These are phyloP conservation scores for Platanthera zijinensis DNA, from an alignment of 106 monocot species.

Conservation along the genomic window DNA sequence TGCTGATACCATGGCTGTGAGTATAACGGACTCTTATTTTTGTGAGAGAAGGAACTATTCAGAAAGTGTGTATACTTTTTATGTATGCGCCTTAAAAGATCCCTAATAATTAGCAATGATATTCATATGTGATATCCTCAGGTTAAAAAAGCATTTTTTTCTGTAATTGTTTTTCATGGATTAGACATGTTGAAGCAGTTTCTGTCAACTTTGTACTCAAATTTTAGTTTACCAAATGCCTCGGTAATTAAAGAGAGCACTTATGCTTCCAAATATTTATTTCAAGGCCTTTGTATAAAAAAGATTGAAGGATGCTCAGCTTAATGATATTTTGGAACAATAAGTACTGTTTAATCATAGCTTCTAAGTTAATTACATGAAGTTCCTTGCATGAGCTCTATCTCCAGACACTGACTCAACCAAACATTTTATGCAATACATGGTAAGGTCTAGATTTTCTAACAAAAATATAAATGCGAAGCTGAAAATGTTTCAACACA, in stretches of 20 bases:
- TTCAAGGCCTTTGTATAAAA: neutral
- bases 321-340: neutral
- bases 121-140: neutral
- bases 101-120: neutral
- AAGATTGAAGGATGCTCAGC: neutral
- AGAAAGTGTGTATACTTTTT: neutral
- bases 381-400: neutral
- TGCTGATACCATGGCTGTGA: conserved; percentile 84
- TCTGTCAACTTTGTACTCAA: neutral
- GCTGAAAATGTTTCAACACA: too few relatives aligned
- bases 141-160: neutral
- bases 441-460: too few relatives aligned
- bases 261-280: neutral
- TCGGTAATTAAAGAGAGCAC: neutral
- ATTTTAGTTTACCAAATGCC: neutral
- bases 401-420: too few relatives aligned
- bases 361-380: neutral
- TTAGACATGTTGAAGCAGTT: neutral
- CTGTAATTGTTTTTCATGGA: neutral
- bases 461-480: too few relatives aligned
- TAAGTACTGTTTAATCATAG: neutral
- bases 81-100: neutral
- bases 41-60: neutral
- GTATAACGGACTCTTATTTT: conserved; percentile 4
- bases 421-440: too few relatives aligned